Base-by-base conservation (phyloP, 345 rosid species). In the Excoecaria cochinchinensis region DNA sequence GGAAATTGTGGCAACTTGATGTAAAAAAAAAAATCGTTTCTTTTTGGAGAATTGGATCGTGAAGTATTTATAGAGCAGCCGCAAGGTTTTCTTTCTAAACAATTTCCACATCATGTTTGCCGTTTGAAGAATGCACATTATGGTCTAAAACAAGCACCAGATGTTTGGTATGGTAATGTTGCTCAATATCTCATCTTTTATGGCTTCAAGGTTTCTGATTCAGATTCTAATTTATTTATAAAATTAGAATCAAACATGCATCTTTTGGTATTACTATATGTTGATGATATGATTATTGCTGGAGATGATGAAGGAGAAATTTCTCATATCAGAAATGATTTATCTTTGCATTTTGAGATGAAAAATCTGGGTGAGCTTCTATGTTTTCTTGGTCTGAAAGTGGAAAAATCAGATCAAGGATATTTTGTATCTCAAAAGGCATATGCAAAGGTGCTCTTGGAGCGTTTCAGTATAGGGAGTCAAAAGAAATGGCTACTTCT, bases 81-180 rank as follows among this genome's bases (percentile, higher is more conserved):
- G 31, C 31, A 31, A 31, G 31, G 31, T 31, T 31, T 31, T 2
- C 1, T 31, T 31, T 31, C 31, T 31, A 31, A 31, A 31, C 2
- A 31, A 31, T 31, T 31, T 31, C 2, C 31, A 31, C 31, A 31
- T 31, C 1, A 31, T 31, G 1, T 31, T 31, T 31, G 31, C 31
- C 2, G 31, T 31, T 31, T 80, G 0, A 71, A 80, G 15, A 76
- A 76, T 7, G 40, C 55, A 2, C 21, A 66, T 0, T 66, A 52
- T 10, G 63, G 74, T 14, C 24, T 69, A 0, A 69, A 76, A 36
- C 47, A 76, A 51, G 68, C 61, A 17, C 57, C 70, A 19, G 4
- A 22, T 8, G 60, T 42, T 36, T 76, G 62, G 69, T 61, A 68
- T 76, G 70, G 58, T 58, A 76, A 76, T 36, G 8, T 76, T 76